Conservation (phyloP, 2,329 filamentous ascomycete genomes). For the Cladosporium sp. region DNA sequence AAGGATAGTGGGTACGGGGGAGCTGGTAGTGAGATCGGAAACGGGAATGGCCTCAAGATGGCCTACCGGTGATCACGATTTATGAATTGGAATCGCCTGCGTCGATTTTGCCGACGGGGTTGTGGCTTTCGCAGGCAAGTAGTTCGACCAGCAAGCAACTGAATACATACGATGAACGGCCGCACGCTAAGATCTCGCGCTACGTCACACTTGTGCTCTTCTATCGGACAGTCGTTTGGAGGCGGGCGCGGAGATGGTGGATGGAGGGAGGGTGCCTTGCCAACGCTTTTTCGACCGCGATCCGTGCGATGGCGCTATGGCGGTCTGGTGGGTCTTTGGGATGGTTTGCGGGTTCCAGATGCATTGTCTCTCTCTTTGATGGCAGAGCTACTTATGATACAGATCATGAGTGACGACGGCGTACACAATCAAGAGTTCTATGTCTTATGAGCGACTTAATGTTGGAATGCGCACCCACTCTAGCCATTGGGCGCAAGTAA, state of each 20-base stretch:
- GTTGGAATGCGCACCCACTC: background rate
- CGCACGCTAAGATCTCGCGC: background rate
- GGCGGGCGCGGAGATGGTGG: background rate
- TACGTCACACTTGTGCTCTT: background rate
- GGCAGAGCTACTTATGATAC: background rate
- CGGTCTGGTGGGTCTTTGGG: background rate
- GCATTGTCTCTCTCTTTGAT: background rate
- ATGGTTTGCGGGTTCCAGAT: background rate
- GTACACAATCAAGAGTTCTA: background rate
- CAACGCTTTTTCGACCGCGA: background rate
- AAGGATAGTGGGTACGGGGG: slow-evolving; percentile 34
- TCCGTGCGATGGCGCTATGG: background rate
- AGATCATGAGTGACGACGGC: background rate
- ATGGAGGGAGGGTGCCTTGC: background rate
- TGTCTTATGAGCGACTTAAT: background rate
- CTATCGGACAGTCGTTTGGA: background rate
- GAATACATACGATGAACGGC: background rate
- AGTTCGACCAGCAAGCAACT: background rate
- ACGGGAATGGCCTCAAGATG: slow-evolving; percentile 21
- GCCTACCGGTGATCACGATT: slow-evolving; percentile 5
- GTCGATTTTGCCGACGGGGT: no score
- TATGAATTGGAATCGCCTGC: no score
- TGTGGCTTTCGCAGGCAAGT: background rate
- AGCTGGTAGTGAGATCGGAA: slow-evolving; percentile 24
- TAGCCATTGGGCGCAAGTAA: background rate